Conservation (phyloP, 352 stramenopile genomes). For the Aphanomyces astaci region DNA sequence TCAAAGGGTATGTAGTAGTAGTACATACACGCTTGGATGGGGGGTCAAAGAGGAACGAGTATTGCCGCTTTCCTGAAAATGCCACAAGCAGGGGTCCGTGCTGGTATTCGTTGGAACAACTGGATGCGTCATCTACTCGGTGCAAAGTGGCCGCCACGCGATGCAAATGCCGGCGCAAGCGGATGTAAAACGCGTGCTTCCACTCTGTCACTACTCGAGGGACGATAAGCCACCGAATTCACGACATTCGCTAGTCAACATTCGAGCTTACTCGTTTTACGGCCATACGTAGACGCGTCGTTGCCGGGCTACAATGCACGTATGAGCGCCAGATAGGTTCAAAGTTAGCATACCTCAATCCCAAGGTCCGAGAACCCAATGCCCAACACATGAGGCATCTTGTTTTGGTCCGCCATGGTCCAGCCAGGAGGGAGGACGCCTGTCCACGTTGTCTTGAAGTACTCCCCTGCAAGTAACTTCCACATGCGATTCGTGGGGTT, state of each 20-base stretch:
- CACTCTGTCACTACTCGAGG: constrained; percentile 53
- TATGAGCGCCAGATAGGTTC: neutral
- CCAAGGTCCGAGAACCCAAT: constrained; percentile 80
- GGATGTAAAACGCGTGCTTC: constrained; percentile 50
- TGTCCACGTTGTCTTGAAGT: constrained; percentile 44
- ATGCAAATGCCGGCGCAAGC: constrained; percentile 43
- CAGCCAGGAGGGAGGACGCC: constrained; percentile 59
- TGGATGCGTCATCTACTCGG: neutral
- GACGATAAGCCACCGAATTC: neutral
- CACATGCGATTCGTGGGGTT: constrained; percentile 87
- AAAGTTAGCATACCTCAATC: constrained; percentile 42
- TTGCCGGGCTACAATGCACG: constrained; percentile 58
- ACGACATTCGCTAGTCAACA: too few relatives aligned
- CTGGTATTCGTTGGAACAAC: constrained; percentile 28
- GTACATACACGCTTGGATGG: constrained; percentile 31
- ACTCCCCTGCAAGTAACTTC: constrained; percentile 66
- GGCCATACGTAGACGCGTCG: constrained; percentile 70
- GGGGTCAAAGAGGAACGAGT: constrained; percentile 71
- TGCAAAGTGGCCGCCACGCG: constrained; percentile 48
- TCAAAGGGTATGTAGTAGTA: too few relatives aligned
- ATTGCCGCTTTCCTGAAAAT: constrained; percentile 83
- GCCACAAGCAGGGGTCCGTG: constrained; percentile 70
- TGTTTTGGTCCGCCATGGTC: constrained; percentile 65
- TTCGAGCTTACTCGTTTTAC: constrained; percentile 50
- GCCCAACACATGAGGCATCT: constrained; percentile 47